Evolutionary conservation across 176 grass and related monocot species (phyloP).

Genomic region (Chloris gayana): DNA sequence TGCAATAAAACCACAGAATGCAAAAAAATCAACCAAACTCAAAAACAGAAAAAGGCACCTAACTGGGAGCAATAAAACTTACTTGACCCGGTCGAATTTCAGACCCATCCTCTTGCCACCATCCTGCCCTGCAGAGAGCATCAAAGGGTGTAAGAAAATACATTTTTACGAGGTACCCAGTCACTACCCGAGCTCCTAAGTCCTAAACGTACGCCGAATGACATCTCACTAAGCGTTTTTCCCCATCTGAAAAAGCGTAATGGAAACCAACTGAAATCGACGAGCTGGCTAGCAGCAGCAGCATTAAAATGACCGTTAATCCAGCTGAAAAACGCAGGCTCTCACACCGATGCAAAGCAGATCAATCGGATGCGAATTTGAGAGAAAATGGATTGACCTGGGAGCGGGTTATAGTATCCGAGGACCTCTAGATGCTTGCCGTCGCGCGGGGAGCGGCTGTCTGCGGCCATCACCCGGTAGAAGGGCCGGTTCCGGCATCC

Average conservation of each 20-base stretch:
- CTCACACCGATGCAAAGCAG: neutral
- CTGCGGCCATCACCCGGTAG: slow-evolving; percentile 85
- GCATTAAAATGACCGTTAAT: neutral
- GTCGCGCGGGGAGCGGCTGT: slow-evolving; percentile 76
- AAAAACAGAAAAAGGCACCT: neutral
- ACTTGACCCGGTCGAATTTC: slow-evolving; percentile 92
- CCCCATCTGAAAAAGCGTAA: neutral
- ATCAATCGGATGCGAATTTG: neutral
- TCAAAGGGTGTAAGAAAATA: neutral
- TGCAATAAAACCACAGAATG: neutral
- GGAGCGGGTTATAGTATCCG: slow-evolving; percentile 91
- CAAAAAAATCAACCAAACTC: neutral
- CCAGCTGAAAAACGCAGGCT: neutral
- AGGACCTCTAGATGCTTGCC: slow-evolving; percentile 87
- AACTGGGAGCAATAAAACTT: slow-evolving; percentile 6
- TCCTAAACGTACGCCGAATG: neutral
- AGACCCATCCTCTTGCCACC: slow-evolving; percentile 87
- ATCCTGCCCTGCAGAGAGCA: slow-evolving; percentile 63
- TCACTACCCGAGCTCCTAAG: neutral
- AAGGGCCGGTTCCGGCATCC: slow-evolving; percentile 77
- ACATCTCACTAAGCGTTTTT: neutral
- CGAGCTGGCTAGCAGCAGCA: neutral
- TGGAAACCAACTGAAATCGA: neutral
- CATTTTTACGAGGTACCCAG: slow-evolving; percentile 13
- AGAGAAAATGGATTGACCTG: slow-evolving; percentile 31